phyloP scores from a whole-genome alignment of 768 basidiomycete species.

The Tephrocybe sp. region DNA sequence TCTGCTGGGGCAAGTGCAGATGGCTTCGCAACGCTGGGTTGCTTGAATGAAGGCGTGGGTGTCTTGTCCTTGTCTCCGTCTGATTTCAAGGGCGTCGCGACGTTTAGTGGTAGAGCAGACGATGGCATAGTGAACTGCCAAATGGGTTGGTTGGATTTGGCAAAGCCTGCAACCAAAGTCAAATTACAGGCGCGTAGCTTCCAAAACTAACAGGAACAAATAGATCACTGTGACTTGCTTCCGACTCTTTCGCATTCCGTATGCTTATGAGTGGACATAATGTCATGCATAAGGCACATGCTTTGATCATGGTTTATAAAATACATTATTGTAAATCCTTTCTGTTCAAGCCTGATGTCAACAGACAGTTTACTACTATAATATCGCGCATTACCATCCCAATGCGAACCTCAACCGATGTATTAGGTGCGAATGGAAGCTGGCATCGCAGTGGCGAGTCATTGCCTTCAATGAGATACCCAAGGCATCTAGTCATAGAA shows the following conservation, averaged over 20 bases:
- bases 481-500: neutral
- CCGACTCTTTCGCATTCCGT: neutral
- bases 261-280: no score
- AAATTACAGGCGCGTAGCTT: neutral
- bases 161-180: neutral
- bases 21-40: conserved; percentile 33
- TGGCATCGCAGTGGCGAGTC: no score
- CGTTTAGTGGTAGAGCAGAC: conserved; percentile 68
- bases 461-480: neutral
- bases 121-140: conserved; percentile 32
- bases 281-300: no score
- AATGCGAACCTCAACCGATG: no score
- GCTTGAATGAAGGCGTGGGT: conserved; percentile 45
- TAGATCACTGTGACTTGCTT: neutral
- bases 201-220: conserved; percentile 2
- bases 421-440: no score
- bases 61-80: conserved; percentile 50
- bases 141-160: neutral
- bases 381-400: no score
- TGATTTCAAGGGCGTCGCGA: conserved; percentile 52
- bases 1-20: conserved; percentile 48
- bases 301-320: neutral
- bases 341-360: neutral
- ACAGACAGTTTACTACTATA: no score
- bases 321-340: neutral